Percentiles rank a stretch among this genome's conserved stretches.
Conservation (phyloP, 257 asterid species). For the Lantana camara region DNA sequence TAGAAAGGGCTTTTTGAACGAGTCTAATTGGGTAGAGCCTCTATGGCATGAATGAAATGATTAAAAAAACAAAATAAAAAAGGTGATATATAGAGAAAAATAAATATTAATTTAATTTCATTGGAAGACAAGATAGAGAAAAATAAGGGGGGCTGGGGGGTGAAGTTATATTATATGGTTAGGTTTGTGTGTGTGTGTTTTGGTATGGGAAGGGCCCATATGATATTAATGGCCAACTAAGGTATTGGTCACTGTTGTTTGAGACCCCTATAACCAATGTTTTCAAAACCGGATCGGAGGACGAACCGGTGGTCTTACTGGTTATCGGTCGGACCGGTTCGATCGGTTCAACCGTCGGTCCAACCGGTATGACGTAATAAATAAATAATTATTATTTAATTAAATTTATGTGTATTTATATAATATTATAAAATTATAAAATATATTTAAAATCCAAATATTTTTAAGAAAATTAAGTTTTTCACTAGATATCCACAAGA, state of each 20-base stretch:
- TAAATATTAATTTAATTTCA: not conserved
- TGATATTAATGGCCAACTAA: conserved; percentile 49
- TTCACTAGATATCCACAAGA: too few species aligned
- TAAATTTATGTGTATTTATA: too few species aligned
- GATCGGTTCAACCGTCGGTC: too few species aligned
- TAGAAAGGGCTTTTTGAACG: conserved; percentile 38
- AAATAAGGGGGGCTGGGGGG: not conserved
- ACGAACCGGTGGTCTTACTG: too few species aligned
- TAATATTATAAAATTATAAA: too few species aligned
- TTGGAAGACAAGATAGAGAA: conserved; percentile 27
- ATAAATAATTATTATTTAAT: too few species aligned
- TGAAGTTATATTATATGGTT: not conserved
- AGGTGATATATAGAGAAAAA: conserved; percentile 5
- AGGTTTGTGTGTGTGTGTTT: conserved; percentile 6
- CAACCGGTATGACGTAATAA: too few species aligned
- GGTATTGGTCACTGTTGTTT: conserved; percentile 39
- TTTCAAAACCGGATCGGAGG: too few species aligned
- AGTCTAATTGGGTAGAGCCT: conserved; percentile 36
- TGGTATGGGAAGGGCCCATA: conserved; percentile 43
- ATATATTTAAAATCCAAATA: too few species aligned
- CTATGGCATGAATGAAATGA: not conserved
- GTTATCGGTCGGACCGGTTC: too few species aligned
- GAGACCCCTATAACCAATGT: conserved; percentile 44
- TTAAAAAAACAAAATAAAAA: not conserved
- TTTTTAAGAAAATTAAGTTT: too few species aligned